Percentiles rank a stretch among this genome's conserved stretches.
Conservation (phyloP, 345 rosid species). For the Abelmoschus esculentus region DNA sequence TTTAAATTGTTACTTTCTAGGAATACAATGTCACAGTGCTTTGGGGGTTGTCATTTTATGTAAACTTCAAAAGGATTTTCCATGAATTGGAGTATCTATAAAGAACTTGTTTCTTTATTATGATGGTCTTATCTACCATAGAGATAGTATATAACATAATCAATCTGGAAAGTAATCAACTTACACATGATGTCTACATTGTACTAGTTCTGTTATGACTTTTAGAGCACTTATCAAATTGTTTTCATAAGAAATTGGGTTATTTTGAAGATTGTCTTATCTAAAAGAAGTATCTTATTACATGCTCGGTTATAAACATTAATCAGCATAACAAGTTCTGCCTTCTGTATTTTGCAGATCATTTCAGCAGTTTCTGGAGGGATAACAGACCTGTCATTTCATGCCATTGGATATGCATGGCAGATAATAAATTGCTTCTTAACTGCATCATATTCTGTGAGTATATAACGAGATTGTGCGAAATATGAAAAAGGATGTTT, state of each 20-base stretch:
- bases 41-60: neutral
- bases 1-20: neutral
- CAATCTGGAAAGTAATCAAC: neutral
- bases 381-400: constrained; percentile 82
- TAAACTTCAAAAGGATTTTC: neutral
- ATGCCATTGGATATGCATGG: constrained; percentile 91
- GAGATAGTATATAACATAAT: neutral
- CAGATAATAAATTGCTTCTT: constrained; percentile 83
- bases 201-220: neutral
- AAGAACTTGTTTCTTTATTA: neutral
- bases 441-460: constrained; percentile 94
- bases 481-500: neutral
- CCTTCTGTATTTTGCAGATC: constrained; percentile 41
- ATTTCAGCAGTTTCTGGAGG: constrained; percentile 97
- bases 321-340: constrained; percentile 5
- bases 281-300: neutral
- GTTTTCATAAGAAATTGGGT: neutral
- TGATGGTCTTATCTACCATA: neutral
- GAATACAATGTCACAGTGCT: neutral
- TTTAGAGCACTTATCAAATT: neutral
- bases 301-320: neutral
- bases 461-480: constrained; percentile 20
- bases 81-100: neutral
- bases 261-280: neutral
- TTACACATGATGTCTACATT: neutral